A percentile compares a stretch with the other conserved stretches of the same genome.
Conservation (phyloP, 2,329 filamentous ascomycete genomes). For the Fusarium aywerte region DNA sequence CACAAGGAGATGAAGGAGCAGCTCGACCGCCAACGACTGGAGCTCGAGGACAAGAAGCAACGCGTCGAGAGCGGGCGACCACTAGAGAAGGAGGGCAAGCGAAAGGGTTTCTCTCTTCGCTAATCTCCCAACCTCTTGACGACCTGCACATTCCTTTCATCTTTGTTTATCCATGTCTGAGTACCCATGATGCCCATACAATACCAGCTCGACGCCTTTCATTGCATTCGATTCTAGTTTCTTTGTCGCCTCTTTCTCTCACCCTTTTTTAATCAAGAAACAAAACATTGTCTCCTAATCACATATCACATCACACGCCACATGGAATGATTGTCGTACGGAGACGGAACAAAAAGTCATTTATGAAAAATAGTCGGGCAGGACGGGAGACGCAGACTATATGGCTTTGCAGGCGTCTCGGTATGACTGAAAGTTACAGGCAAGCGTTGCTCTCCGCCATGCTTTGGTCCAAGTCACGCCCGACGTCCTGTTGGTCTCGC, state of each 20-base stretch:
- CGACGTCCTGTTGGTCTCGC: conserved; percentile 15
- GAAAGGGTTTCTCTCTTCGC: conserved; percentile 99
- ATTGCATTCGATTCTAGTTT: conserved; percentile 59
- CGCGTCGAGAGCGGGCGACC: conserved; percentile 95
- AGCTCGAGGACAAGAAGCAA: conserved; percentile 98
- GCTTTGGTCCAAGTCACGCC: conserved; percentile 17
- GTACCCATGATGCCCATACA: conserved; percentile 69
- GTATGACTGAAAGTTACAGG: conserved; percentile 29
- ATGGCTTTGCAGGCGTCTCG: conserved; percentile 39
- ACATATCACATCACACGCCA: conserved; percentile 46
- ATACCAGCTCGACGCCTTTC: conserved; percentile 67
- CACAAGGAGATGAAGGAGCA: conserved; percentile 99
- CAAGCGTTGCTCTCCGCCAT: conserved; percentile 26
- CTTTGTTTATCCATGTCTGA: conserved; percentile 65
- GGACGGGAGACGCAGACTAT: conserved; percentile 50
- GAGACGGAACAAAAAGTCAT: conserved; percentile 50
- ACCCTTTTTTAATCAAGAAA: conserved; percentile 54
- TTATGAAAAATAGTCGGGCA: conserved; percentile 53
- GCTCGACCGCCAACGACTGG: conserved; percentile 90
- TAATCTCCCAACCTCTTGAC: conserved; percentile 60
- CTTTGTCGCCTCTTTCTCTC: conserved; percentile 53
- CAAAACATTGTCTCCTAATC: conserved; percentile 52
- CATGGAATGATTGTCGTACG: conserved; percentile 49
- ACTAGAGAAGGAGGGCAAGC: conserved; percentile 97
- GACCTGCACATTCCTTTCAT: conserved; percentile 40